Evolutionary conservation across 164 flowering plant species (phyloP).

Genomic region (Taxillus chinensis): DNA sequence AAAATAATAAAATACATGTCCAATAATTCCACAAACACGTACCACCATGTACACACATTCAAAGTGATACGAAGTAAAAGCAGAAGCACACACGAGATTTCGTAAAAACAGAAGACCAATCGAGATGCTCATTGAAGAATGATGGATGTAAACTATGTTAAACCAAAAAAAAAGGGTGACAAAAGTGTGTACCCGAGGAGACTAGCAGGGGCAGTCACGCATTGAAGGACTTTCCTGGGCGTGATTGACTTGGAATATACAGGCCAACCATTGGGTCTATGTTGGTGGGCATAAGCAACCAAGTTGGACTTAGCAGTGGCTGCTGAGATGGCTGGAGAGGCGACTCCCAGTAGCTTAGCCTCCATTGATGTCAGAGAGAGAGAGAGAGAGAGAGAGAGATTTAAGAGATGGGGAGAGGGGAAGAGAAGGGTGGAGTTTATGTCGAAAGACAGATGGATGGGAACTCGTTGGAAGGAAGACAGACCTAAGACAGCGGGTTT

Average conservation of each 20-base stretch:
- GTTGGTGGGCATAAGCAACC: slow-evolving; percentile 11
- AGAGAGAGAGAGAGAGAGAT: background rate
- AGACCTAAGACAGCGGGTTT: too few species aligned
- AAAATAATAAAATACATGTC: too few species aligned
- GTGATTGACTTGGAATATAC: slow-evolving; percentile 6
- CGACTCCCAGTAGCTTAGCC: slow-evolving; percentile 29
- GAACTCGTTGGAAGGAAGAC: too few species aligned
- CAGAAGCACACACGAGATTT: too few species aligned
- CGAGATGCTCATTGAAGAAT: too few species aligned
- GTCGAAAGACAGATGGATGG: background rate
- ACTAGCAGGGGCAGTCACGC: slow-evolving; percentile 21
- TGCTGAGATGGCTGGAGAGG: slow-evolving; percentile 18
- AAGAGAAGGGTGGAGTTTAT: background rate
- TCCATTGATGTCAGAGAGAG: slow-evolving; percentile 34
- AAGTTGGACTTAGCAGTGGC: too few species aligned
- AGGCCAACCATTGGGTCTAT: slow-evolving; percentile 4
- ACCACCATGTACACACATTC: too few species aligned
- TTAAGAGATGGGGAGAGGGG: background rate
- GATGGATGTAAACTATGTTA: too few species aligned
- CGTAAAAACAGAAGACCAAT: too few species aligned
- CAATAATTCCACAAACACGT: too few species aligned
- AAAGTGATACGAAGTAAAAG: too few species aligned
- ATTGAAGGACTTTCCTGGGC: slow-evolving; percentile 12
- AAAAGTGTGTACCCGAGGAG: slow-evolving; percentile 24
- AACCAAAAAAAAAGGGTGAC: background rate